Evolutionary conservation across 352 stramenopile species (phyloP), one percentile per base, ranked within the genome.

Genomic region (Phytopythium delawarense): DNA sequence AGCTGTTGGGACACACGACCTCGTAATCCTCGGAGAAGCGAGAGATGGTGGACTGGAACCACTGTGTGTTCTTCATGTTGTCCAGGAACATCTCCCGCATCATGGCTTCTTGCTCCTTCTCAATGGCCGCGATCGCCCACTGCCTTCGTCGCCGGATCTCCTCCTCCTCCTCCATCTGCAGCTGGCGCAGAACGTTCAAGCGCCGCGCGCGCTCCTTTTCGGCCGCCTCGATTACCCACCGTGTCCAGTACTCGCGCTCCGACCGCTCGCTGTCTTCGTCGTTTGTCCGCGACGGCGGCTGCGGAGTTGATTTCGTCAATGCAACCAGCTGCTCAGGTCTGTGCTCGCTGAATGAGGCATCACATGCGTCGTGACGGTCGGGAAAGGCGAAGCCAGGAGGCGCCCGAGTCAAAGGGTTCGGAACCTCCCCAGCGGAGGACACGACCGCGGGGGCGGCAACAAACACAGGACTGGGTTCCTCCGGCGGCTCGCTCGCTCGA

Each of bases 21-120:
- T 94, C 83, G 67, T 94, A 94, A 62, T 94, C 83, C 30, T 87
- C 73, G 0, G 84, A 77, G 35, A 91, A 82, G 46, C 81, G 78
- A 32, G 83, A 89, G 54, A 94, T 94, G 34, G 84, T 94, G 12
- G 71, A 81, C 67, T 94, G 86, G 62, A 94, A 94, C 86, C 86
- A 94, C 71, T 91, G 83, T 18, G 86, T 94, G 70, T 94, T 92
- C 67, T 92, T 91, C 82, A 92, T 94, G 63, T 90, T 91, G 64
- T 92, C 86, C 51, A 94, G 62, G 61, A 94, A 94, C 78, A 91
- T 83, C 61, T 91, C 79, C 39, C 81, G 65, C 76, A 89, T 89
- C 72, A 90, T 89, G 18, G 78, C 78, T 45, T 89, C 75, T 60
- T 94, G 83, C 59, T 94, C 86, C 50, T 86, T 83, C 72, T 94